Conservation (phyloP, 176 grass and related monocot species). For the Stipa capillata region DNA sequence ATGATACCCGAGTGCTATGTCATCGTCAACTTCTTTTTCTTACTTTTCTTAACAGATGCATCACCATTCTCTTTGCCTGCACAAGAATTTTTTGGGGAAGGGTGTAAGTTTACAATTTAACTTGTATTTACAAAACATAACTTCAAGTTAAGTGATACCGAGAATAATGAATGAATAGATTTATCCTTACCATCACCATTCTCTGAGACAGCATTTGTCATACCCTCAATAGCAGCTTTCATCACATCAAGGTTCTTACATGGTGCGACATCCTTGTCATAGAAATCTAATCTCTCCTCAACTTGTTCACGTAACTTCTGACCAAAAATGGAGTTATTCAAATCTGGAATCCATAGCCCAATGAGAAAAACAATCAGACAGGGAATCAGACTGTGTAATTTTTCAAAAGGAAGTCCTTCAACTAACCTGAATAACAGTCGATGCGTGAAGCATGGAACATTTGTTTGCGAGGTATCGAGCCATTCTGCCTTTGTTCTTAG, state of each 20-base stretch:
- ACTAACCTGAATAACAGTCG: constrained; percentile 85
- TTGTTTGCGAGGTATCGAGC: constrained; percentile 95
- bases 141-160: background rate
- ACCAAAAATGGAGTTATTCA: constrained; percentile 56
- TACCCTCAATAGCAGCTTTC: constrained; percentile 73
- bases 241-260: constrained; percentile 95
- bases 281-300: constrained; percentile 92
- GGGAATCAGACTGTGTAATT: background rate
- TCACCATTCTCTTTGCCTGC: constrained; percentile 13
- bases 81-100: background rate
- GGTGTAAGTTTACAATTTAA: background rate
- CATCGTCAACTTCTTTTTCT: constrained; percentile 74
- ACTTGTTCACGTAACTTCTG: constrained; percentile 85
- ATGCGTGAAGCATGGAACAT: constrained; percentile 92
- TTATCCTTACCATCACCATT: background rate
- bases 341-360: constrained; percentile 40
- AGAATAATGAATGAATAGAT: background rate
- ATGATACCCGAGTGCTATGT: no score
- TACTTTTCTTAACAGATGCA: constrained; percentile 33
- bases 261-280: constrained; percentile 86
- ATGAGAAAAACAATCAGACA: background rate
- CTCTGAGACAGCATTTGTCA: constrained; percentile 8
- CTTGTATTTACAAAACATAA: background rate
- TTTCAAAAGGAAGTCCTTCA: background rate
- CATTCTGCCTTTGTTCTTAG: constrained; percentile 84